phyloP scores from a whole-genome alignment of 768 basidiomycete genomes.

The Kwoniella europaea region DNA sequence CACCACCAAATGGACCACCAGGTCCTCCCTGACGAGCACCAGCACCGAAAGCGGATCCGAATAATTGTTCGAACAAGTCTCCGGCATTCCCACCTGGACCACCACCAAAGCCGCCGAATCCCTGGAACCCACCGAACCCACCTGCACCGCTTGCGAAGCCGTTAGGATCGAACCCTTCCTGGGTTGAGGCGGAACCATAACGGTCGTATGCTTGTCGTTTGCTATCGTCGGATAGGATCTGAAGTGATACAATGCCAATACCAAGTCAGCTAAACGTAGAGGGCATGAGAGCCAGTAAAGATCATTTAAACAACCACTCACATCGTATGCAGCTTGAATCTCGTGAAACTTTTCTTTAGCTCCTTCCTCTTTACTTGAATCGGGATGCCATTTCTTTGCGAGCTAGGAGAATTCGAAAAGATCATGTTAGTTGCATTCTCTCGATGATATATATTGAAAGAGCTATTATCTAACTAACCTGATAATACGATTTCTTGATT shows the following conservation, averaged over 20 bases:
- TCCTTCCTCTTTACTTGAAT: conserved; percentile 81
- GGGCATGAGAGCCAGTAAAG: too few relatives aligned
- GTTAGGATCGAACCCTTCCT: conserved; percentile 91
- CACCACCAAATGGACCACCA: conserved; percentile 52
- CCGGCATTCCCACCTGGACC: conserved; percentile 60
- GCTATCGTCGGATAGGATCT: conserved; percentile 93
- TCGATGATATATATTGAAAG: too few relatives aligned
- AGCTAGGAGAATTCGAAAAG: conserved; percentile 65
- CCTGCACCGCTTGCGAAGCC: conserved; percentile 72
- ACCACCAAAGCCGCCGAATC: conserved; percentile 64
- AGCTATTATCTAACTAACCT: conserved; percentile 64
- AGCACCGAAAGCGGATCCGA: conserved; percentile 65
- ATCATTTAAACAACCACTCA: conserved; percentile 59
- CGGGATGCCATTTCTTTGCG: conserved; percentile 96
- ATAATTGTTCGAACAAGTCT: conserved; percentile 85
- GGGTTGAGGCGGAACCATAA: conserved; percentile 88
- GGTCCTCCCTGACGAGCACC: conserved; percentile 56
- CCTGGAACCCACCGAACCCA: conserved; percentile 76
- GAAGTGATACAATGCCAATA: background rate
- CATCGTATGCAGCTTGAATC: conserved; percentile 97
- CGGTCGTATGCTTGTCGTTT: conserved; percentile 89
- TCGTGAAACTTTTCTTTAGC: conserved; percentile 93
- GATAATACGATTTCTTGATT: conserved; percentile 97
- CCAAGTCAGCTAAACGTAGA: background rate
- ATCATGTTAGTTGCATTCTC: background rate